These are phyloP conservation scores for Penicillium olsonii DNA, from an alignment of 2,329 filamentous ascomycete genomes.

Conservation along the genomic window DNA sequence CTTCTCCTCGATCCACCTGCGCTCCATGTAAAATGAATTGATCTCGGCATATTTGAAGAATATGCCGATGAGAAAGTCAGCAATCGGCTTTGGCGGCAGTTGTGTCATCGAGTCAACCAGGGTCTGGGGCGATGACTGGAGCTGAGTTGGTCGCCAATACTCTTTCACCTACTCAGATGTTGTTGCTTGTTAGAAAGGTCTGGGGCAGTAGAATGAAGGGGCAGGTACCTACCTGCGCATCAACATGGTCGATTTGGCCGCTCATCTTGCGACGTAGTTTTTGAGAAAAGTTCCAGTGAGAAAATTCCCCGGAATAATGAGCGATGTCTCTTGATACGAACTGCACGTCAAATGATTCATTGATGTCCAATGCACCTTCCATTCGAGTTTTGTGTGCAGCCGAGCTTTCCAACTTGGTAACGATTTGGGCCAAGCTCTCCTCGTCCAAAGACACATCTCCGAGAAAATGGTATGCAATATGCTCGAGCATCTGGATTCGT, in stretches of 20 bases:
- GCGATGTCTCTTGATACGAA: constrained; percentile 10
- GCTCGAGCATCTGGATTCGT: constrained; percentile 11
- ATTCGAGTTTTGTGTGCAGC: not conserved
- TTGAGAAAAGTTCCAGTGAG: constrained; percentile 46
- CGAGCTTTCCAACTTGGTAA: constrained; percentile 5
- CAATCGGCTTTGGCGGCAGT: constrained; percentile 42
- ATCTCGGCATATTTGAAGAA: constrained; percentile 45
- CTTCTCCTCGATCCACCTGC: constrained; percentile 39
- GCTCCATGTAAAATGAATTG: constrained; percentile 44
- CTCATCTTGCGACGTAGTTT: constrained; percentile 42
- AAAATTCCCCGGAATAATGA: constrained; percentile 45
- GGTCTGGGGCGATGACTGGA: constrained; percentile 37
- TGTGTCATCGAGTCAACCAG: constrained; percentile 36
- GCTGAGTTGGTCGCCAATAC: constrained; percentile 43
- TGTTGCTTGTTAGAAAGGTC: constrained; percentile 13
- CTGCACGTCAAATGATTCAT: constrained; percentile 17
- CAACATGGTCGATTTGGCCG: constrained; percentile 33
- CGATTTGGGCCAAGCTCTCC: constrained; percentile 12
- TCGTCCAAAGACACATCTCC: constrained; percentile 16
- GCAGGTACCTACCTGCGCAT: constrained; percentile 26
- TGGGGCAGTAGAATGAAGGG: no score
- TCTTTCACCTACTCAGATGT: constrained; percentile 33
- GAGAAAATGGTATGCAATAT: constrained; percentile 17
- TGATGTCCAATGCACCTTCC: constrained; percentile 11
- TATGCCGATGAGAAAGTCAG: constrained; percentile 40